Percentiles rank a stretch among this genome's conserved stretches.
These are phyloP conservation scores for Volvariella volvacea DNA, from an alignment of 1,284 basidiomycete genomes.

Conservation along the genomic window DNA sequence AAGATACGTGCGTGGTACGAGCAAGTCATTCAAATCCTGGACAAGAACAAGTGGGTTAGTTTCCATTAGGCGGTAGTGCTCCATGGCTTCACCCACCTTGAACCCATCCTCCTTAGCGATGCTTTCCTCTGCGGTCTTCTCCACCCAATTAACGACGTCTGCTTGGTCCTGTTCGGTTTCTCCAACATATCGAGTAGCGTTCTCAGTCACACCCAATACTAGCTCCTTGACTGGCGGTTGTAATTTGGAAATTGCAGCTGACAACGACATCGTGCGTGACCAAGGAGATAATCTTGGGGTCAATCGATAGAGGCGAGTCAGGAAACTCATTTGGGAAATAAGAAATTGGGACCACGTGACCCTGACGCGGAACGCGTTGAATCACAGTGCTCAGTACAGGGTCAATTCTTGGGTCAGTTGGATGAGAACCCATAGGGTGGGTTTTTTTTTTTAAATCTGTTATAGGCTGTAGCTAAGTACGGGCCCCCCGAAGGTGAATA, in stretches of 20 bases:
- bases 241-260: conserved; percentile 44
- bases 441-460: too few species aligned
- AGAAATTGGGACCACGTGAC: not conserved
- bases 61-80: not conserved
- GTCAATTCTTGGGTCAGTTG: too few species aligned
- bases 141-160: conserved; percentile 65
- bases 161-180: conserved; percentile 54
- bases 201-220: conserved; percentile 40
- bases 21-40: conserved; percentile 68
- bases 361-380: not conserved
- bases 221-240: conserved; percentile 51
- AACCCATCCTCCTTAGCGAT: conserved; percentile 40
- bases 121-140: conserved; percentile 50
- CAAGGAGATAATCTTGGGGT: conserved; percentile 23
- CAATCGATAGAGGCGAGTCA: conserved; percentile 34
- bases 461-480: too few species aligned
- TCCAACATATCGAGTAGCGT: conserved; percentile 37
- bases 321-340: conserved; percentile 19
- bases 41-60: not conserved
- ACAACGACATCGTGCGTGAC: conserved; percentile 50
- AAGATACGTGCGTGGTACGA: conserved; percentile 76
- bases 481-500: too few species aligned
- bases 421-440: too few species aligned
- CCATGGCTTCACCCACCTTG: conserved; percentile 31
- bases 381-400: too few species aligned